phyloP scores from a whole-genome alignment of 768 basidiomycete species.

The Trametes elegans region DNA sequence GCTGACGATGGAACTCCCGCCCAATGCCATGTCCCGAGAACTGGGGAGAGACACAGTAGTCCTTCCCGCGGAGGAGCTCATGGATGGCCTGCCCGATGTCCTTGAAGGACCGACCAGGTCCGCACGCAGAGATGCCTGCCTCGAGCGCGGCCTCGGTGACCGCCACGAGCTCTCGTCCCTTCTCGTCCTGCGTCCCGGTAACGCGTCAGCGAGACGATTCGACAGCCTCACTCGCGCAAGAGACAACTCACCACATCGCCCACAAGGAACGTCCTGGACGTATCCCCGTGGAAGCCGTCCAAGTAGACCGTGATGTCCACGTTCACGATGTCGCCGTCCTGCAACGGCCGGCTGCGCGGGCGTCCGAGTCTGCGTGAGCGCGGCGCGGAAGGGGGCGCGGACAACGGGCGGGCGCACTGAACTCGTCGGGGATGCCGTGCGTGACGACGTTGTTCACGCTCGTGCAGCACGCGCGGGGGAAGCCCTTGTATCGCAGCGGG shows the following conservation, averaged over 20 bases:
- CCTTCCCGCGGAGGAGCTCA: conserved; percentile 38
- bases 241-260: conserved; percentile 68
- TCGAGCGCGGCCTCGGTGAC: conserved; percentile 64
- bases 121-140: conserved; percentile 71
- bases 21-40: conserved; percentile 91
- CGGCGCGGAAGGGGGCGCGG: neutral
- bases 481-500: conserved; percentile 73
- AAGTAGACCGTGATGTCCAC: conserved; percentile 84
- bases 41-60: conserved; percentile 65
- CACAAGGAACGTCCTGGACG: conserved; percentile 79
- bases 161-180: conserved; percentile 62
- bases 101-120: conserved; percentile 65
- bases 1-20: conserved; percentile 70
- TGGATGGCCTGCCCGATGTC: conserved; percentile 74
- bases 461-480: conserved; percentile 78
- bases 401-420: conserved; percentile 24
- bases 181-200: conserved; percentile 52
- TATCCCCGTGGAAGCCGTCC: conserved; percentile 89
- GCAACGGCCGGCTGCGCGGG: conserved; percentile 62
- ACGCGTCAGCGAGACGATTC: neutral
- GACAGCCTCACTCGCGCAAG: too few relatives aligned
- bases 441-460: conserved; percentile 86
- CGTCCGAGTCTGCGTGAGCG: neutral
- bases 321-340: conserved; percentile 85
- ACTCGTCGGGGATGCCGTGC: conserved; percentile 94